Evolutionary conservation across 2,329 filamentous ascomycete species (phyloP), one percentile per base, ranked within the genome.

Genomic region (Beauveria pseudobassiana): DNA sequence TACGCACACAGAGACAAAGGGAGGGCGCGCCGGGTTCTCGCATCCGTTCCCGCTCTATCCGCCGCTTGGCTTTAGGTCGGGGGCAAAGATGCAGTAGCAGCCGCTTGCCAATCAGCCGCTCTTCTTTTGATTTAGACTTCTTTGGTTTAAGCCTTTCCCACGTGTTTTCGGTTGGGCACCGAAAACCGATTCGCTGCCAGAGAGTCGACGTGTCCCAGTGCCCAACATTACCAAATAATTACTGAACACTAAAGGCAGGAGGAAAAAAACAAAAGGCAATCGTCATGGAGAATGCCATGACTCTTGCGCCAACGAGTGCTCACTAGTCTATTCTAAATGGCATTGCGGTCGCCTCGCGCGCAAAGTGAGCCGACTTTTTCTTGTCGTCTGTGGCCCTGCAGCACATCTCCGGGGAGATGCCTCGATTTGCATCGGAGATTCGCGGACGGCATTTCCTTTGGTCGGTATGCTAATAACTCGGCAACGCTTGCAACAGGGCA

Each of bases 381-480:
- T 34, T 22, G 5, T 22, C 14, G n/a, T 14, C 20, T 48, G 4
- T 48, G 6, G 30, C 30, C 22, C 9, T 24, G 22, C 22, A 43
- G 22, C 43, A 28, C 53, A 56, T 56, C 53, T 56, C 53, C 53
- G 24, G 24, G 53, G 53, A 56, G 53, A 56, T 40, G 18, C 10
- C 40, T 45, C 38, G 16, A 56, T 56, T 28, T 24, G 53, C 53
- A 45, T 56, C 53, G 40, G 53, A 45, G 53, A 56, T 56, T 54
- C n/a, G 38, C 51, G 51, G 51, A 43, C 51, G 16, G 34, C n/a
- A 40, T 12, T 34, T 22, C n/a, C 18, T 14, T 22, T 52, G 4
- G 9, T 14, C 14, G 1, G 45, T 20, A 24, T 8, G 20, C 24
- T 30, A 14, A 38, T 14, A 34, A 34, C 30, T 30, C 30, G 30